phyloP scores from a whole-genome alignment of 495 filamentous ascomycete species.

The Jackrogersella multiformis region DNA sequence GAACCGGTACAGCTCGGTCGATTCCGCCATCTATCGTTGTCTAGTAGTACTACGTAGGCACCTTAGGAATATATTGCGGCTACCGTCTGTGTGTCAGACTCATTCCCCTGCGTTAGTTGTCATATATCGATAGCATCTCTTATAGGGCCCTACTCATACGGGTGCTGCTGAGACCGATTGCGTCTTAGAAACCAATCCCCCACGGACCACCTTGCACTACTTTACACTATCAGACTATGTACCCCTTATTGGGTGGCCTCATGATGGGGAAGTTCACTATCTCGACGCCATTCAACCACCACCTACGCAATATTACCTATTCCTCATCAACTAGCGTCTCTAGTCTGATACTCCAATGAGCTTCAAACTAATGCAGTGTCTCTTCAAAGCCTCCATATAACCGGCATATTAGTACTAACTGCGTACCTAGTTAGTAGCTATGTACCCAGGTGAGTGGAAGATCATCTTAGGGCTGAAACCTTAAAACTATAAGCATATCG shows the following conservation, averaged over 20 bases:
- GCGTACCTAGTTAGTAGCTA: no score
- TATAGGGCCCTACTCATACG: no score
- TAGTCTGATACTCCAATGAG: not conserved
- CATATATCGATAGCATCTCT: not conserved
- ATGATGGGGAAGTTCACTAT: not conserved
- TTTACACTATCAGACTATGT: no score
- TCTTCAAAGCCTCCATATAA: slow-evolving; percentile 19
- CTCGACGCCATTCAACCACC: slow-evolving; percentile 13
- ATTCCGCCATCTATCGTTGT: slow-evolving; percentile 11
- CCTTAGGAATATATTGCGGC: no score
- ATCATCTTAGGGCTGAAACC: slow-evolving; percentile 23
- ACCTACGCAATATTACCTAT: slow-evolving; percentile 6
- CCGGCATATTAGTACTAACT: slow-evolving; percentile 7
- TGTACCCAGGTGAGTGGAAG: not conserved
- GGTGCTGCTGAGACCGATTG: slow-evolving; percentile 16
- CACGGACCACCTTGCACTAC: not conserved
- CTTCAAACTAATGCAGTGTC: not conserved
- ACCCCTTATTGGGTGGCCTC: slow-evolving; percentile 6
- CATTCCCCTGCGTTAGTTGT: slow-evolving; percentile 10
- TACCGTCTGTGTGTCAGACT: slow-evolving; percentile 12
- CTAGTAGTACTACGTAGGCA: no score
- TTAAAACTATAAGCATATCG: slow-evolving; percentile 6
- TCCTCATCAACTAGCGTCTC: not conserved
- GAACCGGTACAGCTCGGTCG: slow-evolving; percentile 5
- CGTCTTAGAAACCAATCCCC: slow-evolving; percentile 10